Evolutionary conservation across 305 asterid species (phyloP).

Genomic region (Fraxinus baroniana): DNA sequence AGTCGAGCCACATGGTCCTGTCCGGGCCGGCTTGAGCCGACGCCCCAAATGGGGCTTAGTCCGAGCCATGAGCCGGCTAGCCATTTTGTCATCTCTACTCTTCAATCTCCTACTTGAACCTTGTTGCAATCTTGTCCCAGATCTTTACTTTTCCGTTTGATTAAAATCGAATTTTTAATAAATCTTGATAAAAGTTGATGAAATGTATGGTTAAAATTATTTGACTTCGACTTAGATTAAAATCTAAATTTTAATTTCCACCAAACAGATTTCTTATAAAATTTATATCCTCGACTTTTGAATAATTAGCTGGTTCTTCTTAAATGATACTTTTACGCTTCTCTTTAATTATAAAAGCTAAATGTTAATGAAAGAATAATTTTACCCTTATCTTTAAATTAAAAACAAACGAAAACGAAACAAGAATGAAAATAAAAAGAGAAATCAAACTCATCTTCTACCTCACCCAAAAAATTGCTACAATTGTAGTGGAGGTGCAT

Average conservation of each 20-base stretch:
- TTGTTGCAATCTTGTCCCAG: background rate
- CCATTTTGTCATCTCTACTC: too few relatives aligned
- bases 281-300: background rate
- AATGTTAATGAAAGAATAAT: background rate
- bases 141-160: background rate
- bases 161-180: too few relatives aligned
- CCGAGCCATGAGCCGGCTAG: too few relatives aligned
- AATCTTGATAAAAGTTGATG: too few relatives aligned
- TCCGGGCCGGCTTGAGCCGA: too few relatives aligned
- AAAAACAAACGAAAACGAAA: background rate
- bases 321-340: background rate
- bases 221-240: background rate
- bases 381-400: background rate
- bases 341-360: background rate
- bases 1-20: too few relatives aligned
- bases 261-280: background rate
- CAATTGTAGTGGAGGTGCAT: background rate
- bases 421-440: background rate
- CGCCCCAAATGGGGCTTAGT: too few relatives aligned
- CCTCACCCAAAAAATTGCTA: background rate
- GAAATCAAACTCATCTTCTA: background rate
- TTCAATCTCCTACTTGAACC: background rate
- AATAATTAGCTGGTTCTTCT: background rate
- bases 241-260: too few relatives aligned
- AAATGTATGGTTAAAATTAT: too few relatives aligned